phyloP scores from a whole-genome alignment of 202 grass and related monocot genomes.

The Panicum virgatum region DNA sequence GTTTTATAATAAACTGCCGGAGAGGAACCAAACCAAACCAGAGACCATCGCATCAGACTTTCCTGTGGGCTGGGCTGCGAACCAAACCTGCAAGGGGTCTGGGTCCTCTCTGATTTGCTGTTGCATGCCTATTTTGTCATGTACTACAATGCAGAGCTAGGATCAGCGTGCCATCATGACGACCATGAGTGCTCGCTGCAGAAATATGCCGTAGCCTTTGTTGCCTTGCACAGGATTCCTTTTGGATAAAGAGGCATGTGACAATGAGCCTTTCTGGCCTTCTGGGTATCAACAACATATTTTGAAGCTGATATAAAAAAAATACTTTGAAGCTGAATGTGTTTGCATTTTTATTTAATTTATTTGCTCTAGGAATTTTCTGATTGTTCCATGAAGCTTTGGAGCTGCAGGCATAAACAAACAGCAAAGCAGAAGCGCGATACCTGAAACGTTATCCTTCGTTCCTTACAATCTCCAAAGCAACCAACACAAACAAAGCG shows the following conservation, averaged over 20 bases:
- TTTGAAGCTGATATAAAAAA: not conserved
- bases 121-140: conserved; percentile 19
- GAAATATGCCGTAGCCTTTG: not conserved
- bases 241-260: not conserved
- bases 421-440: not conserved
- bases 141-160: not conserved
- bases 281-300: not conserved
- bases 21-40: not conserved
- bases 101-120: not conserved
- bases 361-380: not conserved
- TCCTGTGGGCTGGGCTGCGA: conserved; percentile 19
- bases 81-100: not conserved
- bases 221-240: not conserved
- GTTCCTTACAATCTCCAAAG: not conserved
- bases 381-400: not conserved
- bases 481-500: not conserved
- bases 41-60: not conserved
- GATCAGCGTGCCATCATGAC: not conserved
- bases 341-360: not conserved
- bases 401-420: not conserved
- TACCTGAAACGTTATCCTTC: not conserved
- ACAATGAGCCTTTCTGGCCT: not conserved
- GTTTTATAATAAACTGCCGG: not conserved
- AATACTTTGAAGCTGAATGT: not conserved
- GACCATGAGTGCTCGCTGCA: not conserved